Base-by-base conservation (phyloP, 2,329 filamentous ascomycete genomes). In the Teratosphaeria zuluensis region DNA sequence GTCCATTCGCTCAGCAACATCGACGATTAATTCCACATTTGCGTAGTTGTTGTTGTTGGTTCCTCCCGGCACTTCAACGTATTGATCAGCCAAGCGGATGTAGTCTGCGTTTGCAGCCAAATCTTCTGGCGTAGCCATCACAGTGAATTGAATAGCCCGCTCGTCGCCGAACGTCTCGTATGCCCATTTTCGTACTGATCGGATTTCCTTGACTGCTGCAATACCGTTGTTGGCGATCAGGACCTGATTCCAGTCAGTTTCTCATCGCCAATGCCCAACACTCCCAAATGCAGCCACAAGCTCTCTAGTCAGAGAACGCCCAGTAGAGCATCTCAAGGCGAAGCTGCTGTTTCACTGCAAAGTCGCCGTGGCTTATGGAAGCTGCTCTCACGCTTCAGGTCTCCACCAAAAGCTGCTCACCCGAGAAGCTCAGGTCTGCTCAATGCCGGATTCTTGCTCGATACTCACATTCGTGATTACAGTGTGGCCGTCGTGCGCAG, bases 11-110 rank as follows among this genome's bases (percentile, higher is more conserved):
- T 99, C 94, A 30, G 94, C 94, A 73, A 99, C 86, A 79, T 99
- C 94, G 66, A 99, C 94, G 76, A 99, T 99, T 73, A 99, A 82
- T 80, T 99, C 94, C 61, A 99, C 94, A 74, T 99, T 99, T 78
- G 94, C 94, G 77, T 99, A 99, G 78, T 99, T 99, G 86, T 99
- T 96, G 83, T 99, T 99, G 81, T 99, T 99, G 63, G 94, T 99
- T 72, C 94, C 94, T 72, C 94, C 94, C 35, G 94, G 94, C 62
- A 99, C 92, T 79, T 99, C 94, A 68, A 99, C 94, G 75, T 99
- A 99, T 82, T 96, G 90, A 78, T 99, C 94, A 35, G 94, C 94
- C 94, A 99, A 97, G 74, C 94, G 86, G 74, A 99, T 99, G 79
- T 99, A 99, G 78, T 99, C 94, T 67, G 94, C 94, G 75, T 99